Evolutionary conservation across 352 stramenopile genomes (phyloP).

Genomic region (Phytopythium sindhum): DNA sequence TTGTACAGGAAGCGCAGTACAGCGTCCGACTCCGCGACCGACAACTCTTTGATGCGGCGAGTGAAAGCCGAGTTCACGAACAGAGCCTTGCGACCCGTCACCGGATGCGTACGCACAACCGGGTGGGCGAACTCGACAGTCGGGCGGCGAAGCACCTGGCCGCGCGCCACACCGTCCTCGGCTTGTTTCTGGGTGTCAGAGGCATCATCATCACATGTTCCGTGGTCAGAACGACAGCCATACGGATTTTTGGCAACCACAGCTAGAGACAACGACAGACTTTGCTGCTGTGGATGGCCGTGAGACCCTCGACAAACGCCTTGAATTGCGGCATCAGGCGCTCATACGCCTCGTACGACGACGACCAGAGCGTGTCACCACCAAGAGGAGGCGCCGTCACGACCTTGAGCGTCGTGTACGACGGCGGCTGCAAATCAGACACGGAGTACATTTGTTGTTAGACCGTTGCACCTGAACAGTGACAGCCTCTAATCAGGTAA

Average conservation of each 20-base stretch:
- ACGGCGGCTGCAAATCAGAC: constrained; percentile 12
- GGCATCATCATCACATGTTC: constrained; percentile 4
- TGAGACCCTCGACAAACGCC: constrained; percentile 18
- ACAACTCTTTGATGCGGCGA: constrained; percentile 24
- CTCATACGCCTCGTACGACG: constrained; percentile 34
- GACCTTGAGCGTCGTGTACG: constrained; percentile 31
- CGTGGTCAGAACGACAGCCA: constrained; percentile 10
- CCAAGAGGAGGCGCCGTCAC: constrained; percentile 25
- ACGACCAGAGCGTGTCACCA: constrained; percentile 41
- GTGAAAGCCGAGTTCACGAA: constrained; percentile 31
- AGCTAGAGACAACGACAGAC: neutral
- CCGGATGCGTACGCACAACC: constrained; percentile 26
- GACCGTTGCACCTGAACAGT: too few species aligned
- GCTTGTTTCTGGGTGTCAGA: constrained; percentile 11
- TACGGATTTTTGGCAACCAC: neutral
- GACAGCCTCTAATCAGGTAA: too few species aligned
- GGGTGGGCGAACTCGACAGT: constrained; percentile 19
- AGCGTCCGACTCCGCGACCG: constrained; percentile 17
- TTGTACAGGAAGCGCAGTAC: constrained; percentile 14
- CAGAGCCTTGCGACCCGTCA: constrained; percentile 28
- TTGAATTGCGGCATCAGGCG: constrained; percentile 19
- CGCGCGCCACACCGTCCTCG: constrained; percentile 8
- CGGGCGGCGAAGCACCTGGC: constrained; percentile 15
- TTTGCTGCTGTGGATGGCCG: constrained; percentile 27
- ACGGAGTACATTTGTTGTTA: neutral